phyloP scores from a whole-genome alignment of 2,329 filamentous ascomycete genomes.

The Fusarium bactridioides region DNA sequence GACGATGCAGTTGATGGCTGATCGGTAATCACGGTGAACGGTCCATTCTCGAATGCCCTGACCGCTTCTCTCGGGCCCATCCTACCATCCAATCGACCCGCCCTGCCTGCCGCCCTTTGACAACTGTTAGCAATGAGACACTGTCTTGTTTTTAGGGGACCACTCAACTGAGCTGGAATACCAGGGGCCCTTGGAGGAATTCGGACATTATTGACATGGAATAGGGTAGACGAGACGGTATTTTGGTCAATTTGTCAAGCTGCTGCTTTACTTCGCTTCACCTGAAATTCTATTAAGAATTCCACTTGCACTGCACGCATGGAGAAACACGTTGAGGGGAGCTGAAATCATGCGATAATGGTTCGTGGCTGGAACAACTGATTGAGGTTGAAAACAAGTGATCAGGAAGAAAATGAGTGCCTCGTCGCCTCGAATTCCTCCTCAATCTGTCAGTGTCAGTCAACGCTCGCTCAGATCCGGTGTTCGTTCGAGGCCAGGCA shows the following conservation, averaged over 20 bases:
- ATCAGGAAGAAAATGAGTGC: neutral
- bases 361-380: constrained; percentile 10
- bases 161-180: neutral
- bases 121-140: constrained; percentile 37
- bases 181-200: constrained; percentile 11
- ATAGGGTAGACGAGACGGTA: constrained; percentile 26
- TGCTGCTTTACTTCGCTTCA: neutral
- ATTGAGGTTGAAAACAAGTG: constrained; percentile 1
- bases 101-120: neutral
- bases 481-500: neutral
- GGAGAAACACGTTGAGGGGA: constrained; percentile 3
- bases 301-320: neutral
- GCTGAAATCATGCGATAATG: constrained; percentile 7
- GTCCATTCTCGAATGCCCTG: constrained; percentile 27
- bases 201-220: constrained; percentile 12
- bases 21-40: constrained; percentile 32
- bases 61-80: constrained; percentile 35
- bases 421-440: neutral
- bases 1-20: constrained; percentile 17
- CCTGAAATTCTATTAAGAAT: neutral
- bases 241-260: neutral
- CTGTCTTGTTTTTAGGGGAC: constrained; percentile 19
- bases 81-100: constrained; percentile 2
- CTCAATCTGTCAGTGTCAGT: neutral
- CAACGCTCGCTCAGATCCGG: neutral